These are phyloP conservation scores for Aristolochia fimbriata DNA, from an alignment of 164 flowering plant genomes.

Conservation along the genomic window DNA sequence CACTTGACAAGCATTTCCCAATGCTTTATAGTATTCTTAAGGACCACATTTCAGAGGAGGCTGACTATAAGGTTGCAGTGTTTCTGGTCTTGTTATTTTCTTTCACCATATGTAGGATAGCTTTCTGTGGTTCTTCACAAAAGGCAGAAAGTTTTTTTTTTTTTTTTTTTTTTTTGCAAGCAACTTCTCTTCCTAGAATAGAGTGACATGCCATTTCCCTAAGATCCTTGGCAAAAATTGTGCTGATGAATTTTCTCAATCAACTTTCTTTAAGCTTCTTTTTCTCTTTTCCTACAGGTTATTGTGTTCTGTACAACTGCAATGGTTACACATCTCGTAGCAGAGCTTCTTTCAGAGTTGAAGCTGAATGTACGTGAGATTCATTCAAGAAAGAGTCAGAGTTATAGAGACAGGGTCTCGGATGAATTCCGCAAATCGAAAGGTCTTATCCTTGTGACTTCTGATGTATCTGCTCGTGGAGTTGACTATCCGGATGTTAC, in stretches of 20 bases:
- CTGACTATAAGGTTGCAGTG: constrained; percentile 71
- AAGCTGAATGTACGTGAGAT: constrained; percentile 86
- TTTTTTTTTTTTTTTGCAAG: too few species aligned
- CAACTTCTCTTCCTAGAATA: too few species aligned
- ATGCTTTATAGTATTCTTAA: constrained; percentile 55
- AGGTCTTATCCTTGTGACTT: constrained; percentile 93
- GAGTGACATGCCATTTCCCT: too few species aligned
- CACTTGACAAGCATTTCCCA: constrained; percentile 73
- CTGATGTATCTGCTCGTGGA: constrained; percentile 99
- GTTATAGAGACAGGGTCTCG: constrained; percentile 85
- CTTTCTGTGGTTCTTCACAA: too few species aligned
- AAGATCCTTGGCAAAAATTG: too few species aligned
- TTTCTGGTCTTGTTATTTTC: too few species aligned
- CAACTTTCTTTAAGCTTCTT: background rate
- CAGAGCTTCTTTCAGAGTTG: constrained; percentile 73
- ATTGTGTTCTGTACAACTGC: constrained; percentile 98
- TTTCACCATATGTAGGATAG: too few species aligned
- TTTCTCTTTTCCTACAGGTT: constrained; percentile 37
- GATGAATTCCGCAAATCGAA: constrained; percentile 97
- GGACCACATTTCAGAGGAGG: constrained; percentile 81
- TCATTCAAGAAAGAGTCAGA: constrained; percentile 92
- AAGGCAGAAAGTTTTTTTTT: too few species aligned
- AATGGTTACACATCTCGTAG: constrained; percentile 80
- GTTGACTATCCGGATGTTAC: constrained; percentile 99
- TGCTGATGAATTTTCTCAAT: background rate